phyloP scores from a whole-genome alignment of 192 early-diverging fungal genomes.

The Thoreauomyces humboldtii region DNA sequence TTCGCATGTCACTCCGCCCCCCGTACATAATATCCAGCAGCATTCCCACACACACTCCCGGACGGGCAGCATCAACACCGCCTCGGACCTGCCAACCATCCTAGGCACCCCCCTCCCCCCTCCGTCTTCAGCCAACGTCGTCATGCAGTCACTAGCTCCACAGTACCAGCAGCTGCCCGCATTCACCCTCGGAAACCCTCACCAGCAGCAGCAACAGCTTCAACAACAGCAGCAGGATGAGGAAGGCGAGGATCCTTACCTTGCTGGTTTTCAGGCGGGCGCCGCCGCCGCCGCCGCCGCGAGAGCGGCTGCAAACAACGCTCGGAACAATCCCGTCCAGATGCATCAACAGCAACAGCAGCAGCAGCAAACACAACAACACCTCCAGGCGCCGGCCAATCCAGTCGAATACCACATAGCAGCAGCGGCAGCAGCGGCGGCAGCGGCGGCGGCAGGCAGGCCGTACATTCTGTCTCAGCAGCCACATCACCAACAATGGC shows the following conservation, averaged over 20 bases:
- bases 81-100: too few species aligned
- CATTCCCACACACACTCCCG: too few species aligned
- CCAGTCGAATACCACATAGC: constrained; percentile 10
- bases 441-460: neutral
- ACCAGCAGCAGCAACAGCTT: neutral
- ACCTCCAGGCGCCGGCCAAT: neutral
- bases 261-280: constrained; percentile 21
- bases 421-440: constrained; percentile 17
- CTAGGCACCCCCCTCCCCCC: too few species aligned
- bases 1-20: too few species aligned
- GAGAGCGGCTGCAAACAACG: neutral
- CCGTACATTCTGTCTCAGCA: neutral
- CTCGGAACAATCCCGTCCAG: neutral
- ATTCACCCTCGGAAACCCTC: neutral
- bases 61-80: too few species aligned
- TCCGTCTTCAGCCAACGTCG: too few species aligned
- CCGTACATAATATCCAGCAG: too few species aligned
- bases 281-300: constrained; percentile 7
- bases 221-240: neutral
- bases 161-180: neutral
- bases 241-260: constrained; percentile 19
- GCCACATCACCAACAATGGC: neutral
- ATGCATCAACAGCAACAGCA: constrained; percentile 12
- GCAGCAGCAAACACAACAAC: constrained; percentile 1
- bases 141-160: neutral